Base-by-base conservation (phyloP, 345 rosid species). In the Clausena lansium region DNA sequence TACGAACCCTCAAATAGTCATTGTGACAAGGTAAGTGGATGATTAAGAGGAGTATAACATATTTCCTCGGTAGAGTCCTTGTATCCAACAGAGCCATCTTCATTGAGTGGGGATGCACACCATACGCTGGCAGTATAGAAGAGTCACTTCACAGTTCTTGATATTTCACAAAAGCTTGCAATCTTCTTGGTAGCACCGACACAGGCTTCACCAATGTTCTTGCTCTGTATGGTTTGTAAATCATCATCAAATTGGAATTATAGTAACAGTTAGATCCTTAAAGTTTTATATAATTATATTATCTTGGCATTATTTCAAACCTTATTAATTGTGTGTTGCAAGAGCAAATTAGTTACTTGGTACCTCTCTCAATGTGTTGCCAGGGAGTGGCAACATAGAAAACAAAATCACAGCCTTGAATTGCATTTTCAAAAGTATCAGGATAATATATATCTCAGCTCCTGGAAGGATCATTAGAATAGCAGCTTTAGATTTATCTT, bases 21-120 rank as follows among this genome's bases (percentile, higher is more conserved):
- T n/a, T n/a, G n/a, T n/a, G n/a, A n/a, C n/a, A n/a, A n/a, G n/a
- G n/a, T n/a, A n/a, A n/a, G n/a, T n/a, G n/a, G n/a, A n/a, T n/a
- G n/a, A n/a, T n/a, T n/a, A n/a, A 57, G 86, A 20, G 83, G 83
- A 0, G 86, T 83, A 87, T 86, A 87, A 65, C 81, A 78, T 3
- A 88, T 76, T 69, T 87, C 89, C 65, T 85, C 86, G 9, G 82
- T 60, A 78, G 5, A 19, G 28, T 75, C 63, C 28, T 77, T 79
- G 39, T 36, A 87, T 14, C 82, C 47, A 39, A 13, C 81, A 2
- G 9, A 41, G 1, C 85, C 83, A 38, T 76, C 79, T 2, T 76
- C 75, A 22, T 65, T 67, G 54, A 82, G n/a, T 1, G 85, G 83
- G 2, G 90, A 85, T 7, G 83, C 67, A 2, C 84, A 73, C 13